Evolutionary conservation across 192 early-diverging fungal genomes (phyloP).

Genomic region (Backusella australiensis): DNA sequence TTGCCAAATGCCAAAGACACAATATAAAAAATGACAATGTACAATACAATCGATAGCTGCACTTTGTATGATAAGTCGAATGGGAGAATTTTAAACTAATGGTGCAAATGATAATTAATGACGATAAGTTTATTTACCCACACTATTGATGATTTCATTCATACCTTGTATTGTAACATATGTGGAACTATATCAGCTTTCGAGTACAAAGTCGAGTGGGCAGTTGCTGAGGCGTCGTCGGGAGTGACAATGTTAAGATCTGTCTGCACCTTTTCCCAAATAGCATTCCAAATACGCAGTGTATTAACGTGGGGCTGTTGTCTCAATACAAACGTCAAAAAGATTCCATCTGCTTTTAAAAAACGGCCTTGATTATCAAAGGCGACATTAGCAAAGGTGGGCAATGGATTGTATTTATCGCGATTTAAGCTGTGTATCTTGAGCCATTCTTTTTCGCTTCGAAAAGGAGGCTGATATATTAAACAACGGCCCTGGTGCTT

Average conservation of each 20-base stretch:
- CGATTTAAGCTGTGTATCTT: not conserved
- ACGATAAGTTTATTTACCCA: not conserved
- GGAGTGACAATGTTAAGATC: not conserved
- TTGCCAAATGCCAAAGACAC: slow-evolving; percentile 64
- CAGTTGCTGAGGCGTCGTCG: not conserved
- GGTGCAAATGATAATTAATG: not conserved
- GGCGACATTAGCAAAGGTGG: slow-evolving; percentile 24
- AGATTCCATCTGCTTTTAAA: slow-evolving; percentile 43
- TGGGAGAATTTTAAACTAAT: slow-evolving; percentile 19
- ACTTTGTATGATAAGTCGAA: slow-evolving; percentile 33
- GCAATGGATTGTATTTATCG: slow-evolving; percentile 8
- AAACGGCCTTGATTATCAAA: slow-evolving; percentile 19
- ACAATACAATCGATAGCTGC: slow-evolving; percentile 51
- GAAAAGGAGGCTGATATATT: slow-evolving; percentile 45
- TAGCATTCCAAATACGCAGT: slow-evolving; percentile 17
- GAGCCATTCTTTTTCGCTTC: slow-evolving; percentile 15
- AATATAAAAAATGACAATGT: slow-evolving; percentile 65
- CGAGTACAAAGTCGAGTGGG: not conserved
- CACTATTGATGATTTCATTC: not conserved
- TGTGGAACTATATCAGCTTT: slow-evolving; percentile 4
- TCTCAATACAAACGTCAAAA: slow-evolving; percentile 56
- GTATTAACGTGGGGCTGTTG: not conserved
- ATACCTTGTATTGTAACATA: slow-evolving; percentile 16
- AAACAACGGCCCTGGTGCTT: slow-evolving; percentile 42
- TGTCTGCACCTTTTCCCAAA: slow-evolving; percentile 11